phyloP scores from a whole-genome alignment of 2,329 filamentous ascomycete genomes.

The Ophiostoma piceae region DNA sequence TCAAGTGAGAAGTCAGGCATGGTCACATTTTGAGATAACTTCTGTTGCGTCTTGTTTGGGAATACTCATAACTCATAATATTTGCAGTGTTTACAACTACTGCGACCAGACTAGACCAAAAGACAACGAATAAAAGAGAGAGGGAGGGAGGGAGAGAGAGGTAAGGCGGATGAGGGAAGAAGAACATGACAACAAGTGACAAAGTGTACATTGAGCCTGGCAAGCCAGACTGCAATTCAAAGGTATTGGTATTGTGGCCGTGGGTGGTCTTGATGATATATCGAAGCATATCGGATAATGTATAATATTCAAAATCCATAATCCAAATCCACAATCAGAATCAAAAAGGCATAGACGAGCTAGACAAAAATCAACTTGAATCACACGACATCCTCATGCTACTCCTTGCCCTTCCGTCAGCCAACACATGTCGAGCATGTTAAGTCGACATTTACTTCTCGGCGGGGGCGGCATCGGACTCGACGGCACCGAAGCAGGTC shows the following conservation, averaged over 20 bases:
- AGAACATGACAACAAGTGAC: neutral
- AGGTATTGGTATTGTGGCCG: neutral
- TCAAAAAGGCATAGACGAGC: neutral
- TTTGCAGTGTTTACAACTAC: neutral
- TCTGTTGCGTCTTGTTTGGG: neutral
- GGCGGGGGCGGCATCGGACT: conserved; percentile 16
- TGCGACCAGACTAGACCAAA: neutral
- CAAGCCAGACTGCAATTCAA: neutral
- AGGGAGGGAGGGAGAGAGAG: neutral
- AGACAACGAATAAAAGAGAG: neutral
- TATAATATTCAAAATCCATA: neutral
- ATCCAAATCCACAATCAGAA: neutral
- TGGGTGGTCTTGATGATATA: neutral
- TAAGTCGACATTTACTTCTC: conserved; percentile 10
- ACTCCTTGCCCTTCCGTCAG: neutral
- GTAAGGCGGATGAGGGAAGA: neutral
- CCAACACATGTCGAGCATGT: neutral
- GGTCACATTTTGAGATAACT: neutral
- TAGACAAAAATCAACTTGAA: neutral
- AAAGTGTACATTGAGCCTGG: neutral
- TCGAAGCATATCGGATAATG: neutral
- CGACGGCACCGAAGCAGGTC: conserved; percentile 30
- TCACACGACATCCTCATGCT: conserved; percentile 4
- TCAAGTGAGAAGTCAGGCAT: neutral
- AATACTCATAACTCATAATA: conserved; percentile 10